Conservation (phyloP, 179 eudicot species). For the Silene coronaria region DNA sequence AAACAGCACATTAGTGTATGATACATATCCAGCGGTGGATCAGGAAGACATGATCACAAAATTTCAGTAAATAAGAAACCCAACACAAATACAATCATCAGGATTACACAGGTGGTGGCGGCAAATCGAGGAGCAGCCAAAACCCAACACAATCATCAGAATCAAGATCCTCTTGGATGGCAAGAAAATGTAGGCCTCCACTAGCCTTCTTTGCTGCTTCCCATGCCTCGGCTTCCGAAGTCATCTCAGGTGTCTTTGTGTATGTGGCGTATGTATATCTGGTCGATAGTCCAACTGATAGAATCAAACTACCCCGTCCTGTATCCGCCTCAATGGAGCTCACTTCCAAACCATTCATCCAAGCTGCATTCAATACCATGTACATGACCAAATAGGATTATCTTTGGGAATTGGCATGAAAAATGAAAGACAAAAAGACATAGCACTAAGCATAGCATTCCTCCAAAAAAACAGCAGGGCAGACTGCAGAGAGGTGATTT, state of each 20-base stretch:
- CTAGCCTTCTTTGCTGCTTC: slow-evolving; percentile 86
- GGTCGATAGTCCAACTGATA: slow-evolving; percentile 80
- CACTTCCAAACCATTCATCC: slow-evolving; percentile 98
- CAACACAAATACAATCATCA: background rate
- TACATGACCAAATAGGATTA: slow-evolving; percentile 4
- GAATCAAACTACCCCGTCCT: slow-evolving; percentile 41
- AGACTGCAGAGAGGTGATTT: background rate
- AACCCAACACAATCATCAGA: slow-evolving; percentile 90
- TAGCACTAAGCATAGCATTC: background rate
- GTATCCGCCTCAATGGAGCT: slow-evolving; percentile 78
- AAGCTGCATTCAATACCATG: slow-evolving; percentile 43
- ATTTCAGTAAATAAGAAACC: background rate
- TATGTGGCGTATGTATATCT: slow-evolving; percentile 74
- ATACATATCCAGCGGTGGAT: slow-evolving; percentile 1
- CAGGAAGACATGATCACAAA: background rate
- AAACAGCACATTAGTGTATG: background rate
- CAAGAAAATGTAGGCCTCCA: slow-evolving; percentile 92
- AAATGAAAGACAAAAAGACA: background rate
- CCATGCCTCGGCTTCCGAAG: slow-evolving; percentile 95
- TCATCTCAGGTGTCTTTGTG: slow-evolving; percentile 56
- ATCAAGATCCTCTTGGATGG: slow-evolving; percentile 75
- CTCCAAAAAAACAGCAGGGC: background rate
- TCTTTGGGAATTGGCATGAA: too few relatives aligned
- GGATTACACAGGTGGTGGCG: slow-evolving; percentile 53
- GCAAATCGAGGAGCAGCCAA: slow-evolving; percentile 91